These are phyloP conservation scores for Eleusine indica DNA, from an alignment of 176 grass and related monocot species.

Conservation along the genomic window DNA sequence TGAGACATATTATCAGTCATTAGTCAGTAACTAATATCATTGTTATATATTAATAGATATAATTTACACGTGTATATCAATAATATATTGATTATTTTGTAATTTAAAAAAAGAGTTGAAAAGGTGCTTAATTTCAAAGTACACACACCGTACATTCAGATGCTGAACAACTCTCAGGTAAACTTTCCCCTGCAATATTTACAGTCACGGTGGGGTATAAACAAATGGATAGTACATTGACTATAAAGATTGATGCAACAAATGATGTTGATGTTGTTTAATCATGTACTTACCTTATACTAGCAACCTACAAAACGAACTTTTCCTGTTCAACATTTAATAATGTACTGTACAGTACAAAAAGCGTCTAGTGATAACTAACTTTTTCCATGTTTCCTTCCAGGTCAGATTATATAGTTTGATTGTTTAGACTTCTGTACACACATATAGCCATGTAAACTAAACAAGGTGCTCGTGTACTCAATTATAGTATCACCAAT, in stretches of 20 bases:
- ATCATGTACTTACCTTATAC: slow-evolving; percentile 32
- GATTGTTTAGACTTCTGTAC: slow-evolving; percentile 46
- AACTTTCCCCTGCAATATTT: slow-evolving; percentile 9
- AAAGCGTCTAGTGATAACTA: slow-evolving; percentile 40
- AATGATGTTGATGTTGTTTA: slow-evolving; percentile 49
- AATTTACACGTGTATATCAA: neutral
- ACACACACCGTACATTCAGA: neutral
- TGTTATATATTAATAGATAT: neutral
- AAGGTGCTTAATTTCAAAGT: neutral
- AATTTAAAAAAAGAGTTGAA: neutral
- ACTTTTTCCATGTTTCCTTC: slow-evolving; percentile 53
- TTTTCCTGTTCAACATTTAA: slow-evolving; percentile 45
- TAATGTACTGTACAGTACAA: slow-evolving; percentile 37
- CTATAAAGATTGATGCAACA: slow-evolving; percentile 47
- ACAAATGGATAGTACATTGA: neutral
- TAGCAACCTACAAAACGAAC: slow-evolving; percentile 42
- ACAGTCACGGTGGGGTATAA: neutral
- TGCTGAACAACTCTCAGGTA: slow-evolving; percentile 29
- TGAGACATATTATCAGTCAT: neutral
- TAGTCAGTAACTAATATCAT: neutral
- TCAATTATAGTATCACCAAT: slow-evolving; percentile 40
- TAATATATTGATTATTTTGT: neutral
- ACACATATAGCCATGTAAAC: slow-evolving; percentile 25
- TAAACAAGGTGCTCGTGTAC: slow-evolving; percentile 40
- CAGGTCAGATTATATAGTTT: slow-evolving; percentile 34